Conservation (phyloP, 2,329 filamentous ascomycete species). For the Colletotrichum falcatum region DNA sequence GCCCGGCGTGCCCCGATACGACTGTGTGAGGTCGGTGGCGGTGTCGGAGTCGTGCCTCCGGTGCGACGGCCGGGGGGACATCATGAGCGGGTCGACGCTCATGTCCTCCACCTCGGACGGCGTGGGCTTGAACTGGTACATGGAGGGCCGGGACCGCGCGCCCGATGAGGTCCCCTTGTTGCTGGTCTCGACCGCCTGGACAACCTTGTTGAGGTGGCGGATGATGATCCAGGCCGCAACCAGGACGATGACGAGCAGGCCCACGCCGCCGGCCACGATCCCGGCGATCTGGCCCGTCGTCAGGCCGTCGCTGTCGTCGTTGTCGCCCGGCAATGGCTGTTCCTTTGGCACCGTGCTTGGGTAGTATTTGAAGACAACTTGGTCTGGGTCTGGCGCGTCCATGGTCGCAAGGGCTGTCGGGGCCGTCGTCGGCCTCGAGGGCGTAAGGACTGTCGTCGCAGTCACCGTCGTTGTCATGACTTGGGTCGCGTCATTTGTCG, state of each 20-base stretch:
- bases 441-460: constrained; percentile 54
- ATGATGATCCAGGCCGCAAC: constrained; percentile 62
- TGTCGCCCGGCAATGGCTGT: constrained; percentile 47
- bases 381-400: constrained; percentile 44
- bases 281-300: constrained; percentile 61
- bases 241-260: constrained; percentile 61
- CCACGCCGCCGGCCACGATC: constrained; percentile 64
- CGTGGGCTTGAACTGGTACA: constrained; percentile 54
- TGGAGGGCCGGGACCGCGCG: constrained; percentile 49
- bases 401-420: constrained; percentile 46
- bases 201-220: constrained; percentile 61
- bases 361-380: constrained; percentile 57
- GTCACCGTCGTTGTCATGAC: constrained; percentile 55
- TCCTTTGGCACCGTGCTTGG: constrained; percentile 59
- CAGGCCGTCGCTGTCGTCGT: constrained; percentile 49
- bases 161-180: constrained; percentile 51
- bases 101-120: constrained; percentile 58
- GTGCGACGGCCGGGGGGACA: constrained; percentile 46
- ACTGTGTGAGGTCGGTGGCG: constrained; percentile 42
- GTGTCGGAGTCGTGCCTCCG: constrained; percentile 37
- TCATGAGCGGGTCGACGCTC: constrained; percentile 56
- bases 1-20: constrained; percentile 26
- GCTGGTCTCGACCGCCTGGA: constrained; percentile 52
- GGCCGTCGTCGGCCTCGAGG: constrained; percentile 46
- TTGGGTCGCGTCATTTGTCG: constrained; percentile 55